Base-by-base conservation (phyloP, 2,329 filamentous ascomycete genomes). In the Colletotrichum gigasporum region DNA sequence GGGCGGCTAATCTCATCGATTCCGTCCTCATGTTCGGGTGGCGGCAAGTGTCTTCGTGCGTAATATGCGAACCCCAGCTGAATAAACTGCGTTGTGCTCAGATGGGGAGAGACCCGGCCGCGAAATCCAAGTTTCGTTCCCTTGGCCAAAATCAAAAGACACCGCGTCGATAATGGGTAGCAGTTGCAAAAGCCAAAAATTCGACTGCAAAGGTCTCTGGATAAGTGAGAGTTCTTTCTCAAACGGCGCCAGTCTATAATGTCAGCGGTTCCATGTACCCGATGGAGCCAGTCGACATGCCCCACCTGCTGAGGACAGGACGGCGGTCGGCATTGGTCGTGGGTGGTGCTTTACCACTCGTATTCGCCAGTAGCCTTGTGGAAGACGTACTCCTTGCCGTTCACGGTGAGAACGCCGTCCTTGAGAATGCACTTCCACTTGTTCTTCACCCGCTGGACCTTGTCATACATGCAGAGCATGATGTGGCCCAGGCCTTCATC, bases 381-480 rank as follows among this genome's bases (percentile, higher is more conserved):
- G 82, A 99, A 99, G 69, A 99, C 92, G 74, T 97, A 97, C 78
- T 99, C 96, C 79, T 93, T 97, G 70, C 93, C 93, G 70, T 95
- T 94, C 35, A 97, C 93, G 44, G 92, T 97, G 70, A 99, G 85
- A 16, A 99, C 92, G 18, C 96, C 96, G 73, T 99, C 96, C 82
- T 98, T 98, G 68, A 99, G 88, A 1, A 93, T 94, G 80, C 96
- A 99, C 91, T 99, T 99, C 92, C 92, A 96, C 87, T 96, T 99
- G 82, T 98, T 99, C 89, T 99, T 99, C 73, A 98, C 96, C 48
- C 96, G 87, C 80, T 98, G 95, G 9, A 99, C 96, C 83, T 99
- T 99, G 83, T 99, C 96, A 76, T 99, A 99, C 76, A 97, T 97
- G 83, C 96, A 99, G 39, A 99, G 89, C 92, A 99, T 98, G 75